Base-by-base conservation (phyloP, 768 basidiomycete species). In the Kwoniella sp. region DNA sequence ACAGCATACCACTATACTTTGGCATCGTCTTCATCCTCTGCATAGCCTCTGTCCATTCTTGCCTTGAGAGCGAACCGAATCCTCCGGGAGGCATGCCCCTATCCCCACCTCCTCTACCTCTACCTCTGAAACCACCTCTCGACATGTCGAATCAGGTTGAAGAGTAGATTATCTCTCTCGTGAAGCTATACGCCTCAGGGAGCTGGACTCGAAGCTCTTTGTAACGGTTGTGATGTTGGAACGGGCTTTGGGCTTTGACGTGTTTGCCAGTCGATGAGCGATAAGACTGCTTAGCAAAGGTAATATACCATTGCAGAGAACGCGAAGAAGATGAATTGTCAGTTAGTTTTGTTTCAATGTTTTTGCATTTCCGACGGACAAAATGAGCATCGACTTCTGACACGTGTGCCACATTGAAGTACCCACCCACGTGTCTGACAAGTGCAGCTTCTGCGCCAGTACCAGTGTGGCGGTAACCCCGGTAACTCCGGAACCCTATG, bases 71-170 rank as follows among this genome's bases (percentile, higher is more conserved):
- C n/a, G 47, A 37, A 24, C 58, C 62, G 27, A 48, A 53, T 26
- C 65, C 65, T 3, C 64, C 68, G 15, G 57, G 57, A 24, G 64
- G 61, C 44, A 67, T 67, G 9, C 67, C 67, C 26, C 68, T 62
- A 48, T 68, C 57, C 4, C 57, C 68, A 19, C 68, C 68, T 10
- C 68, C 61, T n/a, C 69, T 70, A 13, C 72, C 72, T 54, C 74
- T 47, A 13, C 74, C 69, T 60, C 72, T 53, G 33, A 65, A 69
- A 15, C 71, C 74, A 30, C 74, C 74, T 64, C 73, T 50, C 21
- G 71, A 73, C 69, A 73, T 70, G 44, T 55, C 9, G n/a, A 55
- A 36, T 55, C 33, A 29, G 21, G 29, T 9, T 33, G 53, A 4
- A 29, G 10, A 40, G 40, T 27, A 44, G 24, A 26, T 47, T 21